Evolutionary conservation across 805 yeast species (phyloP).

Genomic region (Trichomonascus vanleenenianus): DNA sequence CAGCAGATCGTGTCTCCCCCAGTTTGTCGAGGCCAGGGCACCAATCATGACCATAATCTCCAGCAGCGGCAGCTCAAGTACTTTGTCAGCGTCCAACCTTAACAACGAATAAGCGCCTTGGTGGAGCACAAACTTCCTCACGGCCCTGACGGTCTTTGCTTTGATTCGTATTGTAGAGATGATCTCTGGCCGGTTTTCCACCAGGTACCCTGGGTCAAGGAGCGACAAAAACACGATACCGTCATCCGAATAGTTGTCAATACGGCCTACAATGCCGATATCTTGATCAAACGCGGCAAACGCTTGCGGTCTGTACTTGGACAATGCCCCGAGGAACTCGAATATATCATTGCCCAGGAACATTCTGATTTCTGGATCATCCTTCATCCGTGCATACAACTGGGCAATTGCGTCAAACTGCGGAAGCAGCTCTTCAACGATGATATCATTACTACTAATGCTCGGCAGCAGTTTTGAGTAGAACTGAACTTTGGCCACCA

Average conservation of each 20-base stretch:
- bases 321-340: conserved; percentile 21
- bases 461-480: conserved; percentile 25
- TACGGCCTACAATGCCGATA: too few relatives aligned
- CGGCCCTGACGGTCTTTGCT: conserved; percentile 21
- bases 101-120: conserved; percentile 18
- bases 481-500: conserved; percentile 25
- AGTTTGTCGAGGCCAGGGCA: conserved; percentile 17
- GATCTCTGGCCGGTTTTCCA: conserved; percentile 15
- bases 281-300: conserved; percentile 22
- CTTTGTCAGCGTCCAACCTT: conserved; percentile 13
- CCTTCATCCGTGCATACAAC: conserved; percentile 13
- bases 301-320: conserved; percentile 17
- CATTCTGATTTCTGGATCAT: conserved; percentile 6
- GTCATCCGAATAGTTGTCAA: conserved; percentile 1
- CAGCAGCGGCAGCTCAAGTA: conserved; percentile 21
- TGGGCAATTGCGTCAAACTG: conserved; percentile 19
- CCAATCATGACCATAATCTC: conserved; percentile 22
- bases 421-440: conserved; percentile 10
- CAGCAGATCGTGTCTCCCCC: conserved; percentile 23
- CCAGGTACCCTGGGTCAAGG: conserved; percentile 21
- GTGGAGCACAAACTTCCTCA: conserved; percentile 21
- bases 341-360: conserved; percentile 22
- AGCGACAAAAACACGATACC: conserved; percentile 20
- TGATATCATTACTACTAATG: conserved; percentile 1
- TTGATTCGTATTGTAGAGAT: conserved; percentile 19